Evolutionary conservation across 352 stramenopile genomes (phyloP).

Genomic region (Pythium monospermum): DNA sequence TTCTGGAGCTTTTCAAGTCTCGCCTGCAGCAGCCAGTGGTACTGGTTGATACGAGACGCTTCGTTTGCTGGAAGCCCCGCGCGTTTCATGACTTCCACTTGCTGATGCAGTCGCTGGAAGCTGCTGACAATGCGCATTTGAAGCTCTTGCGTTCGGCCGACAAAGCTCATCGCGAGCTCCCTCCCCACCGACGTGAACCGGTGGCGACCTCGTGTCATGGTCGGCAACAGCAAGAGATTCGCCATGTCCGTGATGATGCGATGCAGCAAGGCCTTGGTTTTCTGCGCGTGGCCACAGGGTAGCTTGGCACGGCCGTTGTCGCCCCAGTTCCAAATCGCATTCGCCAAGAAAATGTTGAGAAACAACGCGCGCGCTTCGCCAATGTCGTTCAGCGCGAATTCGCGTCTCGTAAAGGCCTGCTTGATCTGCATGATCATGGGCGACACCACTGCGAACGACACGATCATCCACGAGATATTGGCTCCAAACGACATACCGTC

Average conservation of each 20-base stretch:
- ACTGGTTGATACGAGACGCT: conserved; percentile 85
- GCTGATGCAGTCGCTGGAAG: conserved; percentile 57
- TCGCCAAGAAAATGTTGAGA: conserved; percentile 67
- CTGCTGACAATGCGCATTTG: conserved; percentile 53
- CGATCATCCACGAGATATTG: conserved; percentile 68
- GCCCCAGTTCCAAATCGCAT: conserved; percentile 81
- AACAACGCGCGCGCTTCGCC: conserved; percentile 68
- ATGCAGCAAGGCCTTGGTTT: conserved; percentile 56
- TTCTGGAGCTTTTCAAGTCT: conserved; percentile 81
- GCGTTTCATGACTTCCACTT: conserved; percentile 76
- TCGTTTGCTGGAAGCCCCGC: conserved; percentile 74
- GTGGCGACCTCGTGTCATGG: conserved; percentile 63
- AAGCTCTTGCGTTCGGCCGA: conserved; percentile 19
- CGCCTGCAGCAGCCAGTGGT: conserved; percentile 81
- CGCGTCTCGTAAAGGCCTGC: conserved; percentile 69
- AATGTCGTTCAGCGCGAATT: conserved; percentile 63
- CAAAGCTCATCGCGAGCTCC: conserved; percentile 37
- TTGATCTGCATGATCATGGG: conserved; percentile 88
- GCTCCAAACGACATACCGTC: conserved; percentile 48
- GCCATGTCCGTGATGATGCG: conserved; percentile 39
- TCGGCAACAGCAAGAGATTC: conserved; percentile 58
- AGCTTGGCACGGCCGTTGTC: conserved; percentile 55
- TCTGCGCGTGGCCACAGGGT: conserved; percentile 37
- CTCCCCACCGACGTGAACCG: conserved; percentile 52
- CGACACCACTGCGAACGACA: conserved; percentile 66